Evolutionary conservation across 2,329 filamentous ascomycete species (phyloP), one percentile per base, ranked within the genome.

Genomic region (Penicillium sp.): DNA sequence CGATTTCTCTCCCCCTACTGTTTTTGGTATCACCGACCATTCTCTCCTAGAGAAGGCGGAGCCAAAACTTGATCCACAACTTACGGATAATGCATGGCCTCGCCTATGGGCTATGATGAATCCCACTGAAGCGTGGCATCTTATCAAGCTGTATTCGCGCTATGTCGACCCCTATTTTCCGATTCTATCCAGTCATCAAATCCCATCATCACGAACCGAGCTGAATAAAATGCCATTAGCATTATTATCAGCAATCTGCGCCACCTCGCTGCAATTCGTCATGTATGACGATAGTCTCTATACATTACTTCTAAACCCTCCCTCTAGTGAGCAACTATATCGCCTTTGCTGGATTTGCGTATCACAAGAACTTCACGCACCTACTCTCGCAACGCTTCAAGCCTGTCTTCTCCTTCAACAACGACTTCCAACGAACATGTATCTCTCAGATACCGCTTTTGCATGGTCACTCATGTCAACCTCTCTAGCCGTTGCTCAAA

Each of bases 281-380:
- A 50, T 50, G 47, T 50, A 50, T 25, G 47, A 50, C 33, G 47
- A 50, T 19, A 37, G 27, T n/a, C 47, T 50, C 26, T 50, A 35
- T 14, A 37, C 47, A 9, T 25, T 50, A 10, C 33, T 50, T 21
- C 10, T 50, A 1, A 27, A 50, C 26, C 47, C 47, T n/a, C 47
- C 47, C 7, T 29, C 31, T 19, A 25, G n/a, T 19, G 27, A 50
- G 27, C 27, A 50, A 9, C 16, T 50, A 10, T 50, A 50, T 39
- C 47, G 23, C 2, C 47, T 50, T 37, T 50, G 29, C 27, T 50
- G 47, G 47, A n/a, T 50, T 39, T 19, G 27, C 10, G 2, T 50
- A 13, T 50, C 47, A 6, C 29, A 50, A 39, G 47, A 50, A 0
- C 47, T 50, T 16, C 47, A 50, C 25, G 47, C 47, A 3, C 47